Base-by-base conservation (phyloP, 768 basidiomycete genomes). In the Pholiota conissans region DNA sequence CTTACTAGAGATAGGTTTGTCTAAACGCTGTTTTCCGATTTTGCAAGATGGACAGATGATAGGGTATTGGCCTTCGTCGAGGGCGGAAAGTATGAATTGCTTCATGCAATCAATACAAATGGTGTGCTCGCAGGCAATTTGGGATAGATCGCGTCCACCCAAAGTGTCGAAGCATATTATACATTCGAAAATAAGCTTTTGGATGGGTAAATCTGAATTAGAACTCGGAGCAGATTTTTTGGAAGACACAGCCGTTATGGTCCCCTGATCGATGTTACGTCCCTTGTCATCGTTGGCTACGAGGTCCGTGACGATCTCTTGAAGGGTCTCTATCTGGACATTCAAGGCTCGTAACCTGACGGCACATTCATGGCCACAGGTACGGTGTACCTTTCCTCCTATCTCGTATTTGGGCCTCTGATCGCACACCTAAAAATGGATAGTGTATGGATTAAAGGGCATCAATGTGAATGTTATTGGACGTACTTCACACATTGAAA, bases 21-120 rank as follows among this genome's bases (percentile, higher is more conserved):
- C 40, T 3, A 18, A 42, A 42, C 40, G 40, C 22, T 9, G 18
- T 37, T 65, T 64, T 29, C 67, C 63, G 8, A 72, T 68, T 8
- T 70, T 69, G 57, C 87, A 89, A 13, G 75, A 58, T 1, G 87
- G 87, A 67, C 87, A 89, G 5, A 78, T 60, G 49, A 89, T 78
- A 1, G 87, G 87, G 50, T 79, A 86, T 11, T 74, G 76, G 45
- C 75, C 79, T 34, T 82, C 78, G 4, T 70, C 67, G 18, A 88
- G 70, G 66, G 77, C 77, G 5, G 74, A 69, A 16, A 59, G 55
- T 9, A 82, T 69, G 49, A 82, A 76, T 2, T 59, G 59, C 55
- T 66, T 70, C 49, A 86, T 59, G 63, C 87, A 89, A 4, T 68
- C 60, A 49, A 84, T 71, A 66, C 87, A 89, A 63, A 82, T 80